These are phyloP conservation scores for Populus alba DNA, from an alignment of 345 rosid species.

Conservation along the genomic window DNA sequence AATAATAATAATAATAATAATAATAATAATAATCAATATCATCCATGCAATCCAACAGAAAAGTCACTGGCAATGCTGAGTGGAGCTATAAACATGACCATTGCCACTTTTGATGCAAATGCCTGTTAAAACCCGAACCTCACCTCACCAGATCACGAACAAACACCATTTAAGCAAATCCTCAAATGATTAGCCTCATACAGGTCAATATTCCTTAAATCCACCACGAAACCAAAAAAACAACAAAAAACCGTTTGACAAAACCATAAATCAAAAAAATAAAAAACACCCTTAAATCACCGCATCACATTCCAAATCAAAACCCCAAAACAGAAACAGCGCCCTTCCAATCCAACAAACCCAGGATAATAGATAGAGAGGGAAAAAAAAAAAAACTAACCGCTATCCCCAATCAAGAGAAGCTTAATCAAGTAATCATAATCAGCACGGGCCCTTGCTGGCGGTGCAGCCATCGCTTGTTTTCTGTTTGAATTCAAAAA, in stretches of 20 bases:
- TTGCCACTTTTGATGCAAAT: background rate
- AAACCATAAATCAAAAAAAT: background rate
- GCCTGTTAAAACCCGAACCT: background rate
- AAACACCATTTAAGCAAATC: background rate
- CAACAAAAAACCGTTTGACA: background rate
- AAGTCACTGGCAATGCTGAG: background rate
- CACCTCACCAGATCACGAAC: background rate
- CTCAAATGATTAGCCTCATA: background rate
- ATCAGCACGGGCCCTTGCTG: conserved; percentile 37
- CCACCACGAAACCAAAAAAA: background rate
- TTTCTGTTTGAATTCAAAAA: background rate
- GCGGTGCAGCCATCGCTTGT: conserved; percentile 28
- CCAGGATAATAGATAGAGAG: background rate
- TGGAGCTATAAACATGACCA: background rate
- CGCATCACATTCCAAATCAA: background rate
- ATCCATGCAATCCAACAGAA: background rate
- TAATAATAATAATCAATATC: background rate
- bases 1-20: background rate
- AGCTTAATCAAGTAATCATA: conserved; percentile 34
- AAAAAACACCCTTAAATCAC: too few relatives aligned
- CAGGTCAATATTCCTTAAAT: background rate
- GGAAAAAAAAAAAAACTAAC: conserved; percentile 4
- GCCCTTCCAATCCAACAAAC: too few relatives aligned
- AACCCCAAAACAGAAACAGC: background rate
- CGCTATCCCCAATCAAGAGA: conserved; percentile 36